These are phyloP conservation scores for Rhinocladiella mackenziei DNA, from an alignment of 2,329 filamentous ascomycete species.

Conservation along the genomic window DNA sequence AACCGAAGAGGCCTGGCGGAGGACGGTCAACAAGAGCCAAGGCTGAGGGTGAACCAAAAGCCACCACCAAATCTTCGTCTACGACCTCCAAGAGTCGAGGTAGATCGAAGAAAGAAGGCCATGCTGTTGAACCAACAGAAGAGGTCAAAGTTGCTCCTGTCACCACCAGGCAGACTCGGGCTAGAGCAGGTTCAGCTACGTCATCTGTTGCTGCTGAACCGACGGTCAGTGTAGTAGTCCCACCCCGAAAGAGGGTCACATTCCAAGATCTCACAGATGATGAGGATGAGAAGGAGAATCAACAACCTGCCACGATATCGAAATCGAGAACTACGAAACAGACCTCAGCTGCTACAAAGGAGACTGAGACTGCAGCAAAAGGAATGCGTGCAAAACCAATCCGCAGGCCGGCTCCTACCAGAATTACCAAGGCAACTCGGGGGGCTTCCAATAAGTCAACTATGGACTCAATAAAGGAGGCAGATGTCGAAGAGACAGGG, in stretches of 20 bases:
- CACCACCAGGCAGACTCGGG: conserved; percentile 22
- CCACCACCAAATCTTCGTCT: not conserved
- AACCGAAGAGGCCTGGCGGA: conserved; percentile 19
- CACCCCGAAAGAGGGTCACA: conserved; percentile 45
- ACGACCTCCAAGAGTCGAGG: conserved; percentile 29
- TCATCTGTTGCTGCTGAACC: conserved; percentile 12
- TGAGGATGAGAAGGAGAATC: conserved; percentile 40
- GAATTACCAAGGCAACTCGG: conserved; percentile 32
- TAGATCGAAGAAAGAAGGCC: conserved; percentile 29
- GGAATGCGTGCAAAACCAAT: conserved; percentile 46
- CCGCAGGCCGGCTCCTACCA: conserved; percentile 39
- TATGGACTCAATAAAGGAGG: conserved; percentile 5
- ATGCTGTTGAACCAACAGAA: conserved; percentile 8
- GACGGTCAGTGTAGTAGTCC: conserved; percentile 7
- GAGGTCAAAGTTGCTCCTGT: conserved; percentile 6
- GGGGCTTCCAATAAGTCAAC: conserved; percentile 27
- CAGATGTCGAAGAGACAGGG: conserved; percentile 22
- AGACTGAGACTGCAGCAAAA: conserved; percentile 30
- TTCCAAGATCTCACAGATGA: conserved; percentile 40
- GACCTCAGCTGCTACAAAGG: conserved; percentile 27
- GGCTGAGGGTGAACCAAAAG: conserved; percentile 7
- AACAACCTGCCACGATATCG: conserved; percentile 28
- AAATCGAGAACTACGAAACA: conserved; percentile 29
- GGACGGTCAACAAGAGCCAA: conserved; percentile 9
- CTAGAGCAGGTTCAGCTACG: conserved; percentile 17